Base-by-base conservation (phyloP, 2,329 filamentous ascomycete genomes). In the Nemania sp. region DNA sequence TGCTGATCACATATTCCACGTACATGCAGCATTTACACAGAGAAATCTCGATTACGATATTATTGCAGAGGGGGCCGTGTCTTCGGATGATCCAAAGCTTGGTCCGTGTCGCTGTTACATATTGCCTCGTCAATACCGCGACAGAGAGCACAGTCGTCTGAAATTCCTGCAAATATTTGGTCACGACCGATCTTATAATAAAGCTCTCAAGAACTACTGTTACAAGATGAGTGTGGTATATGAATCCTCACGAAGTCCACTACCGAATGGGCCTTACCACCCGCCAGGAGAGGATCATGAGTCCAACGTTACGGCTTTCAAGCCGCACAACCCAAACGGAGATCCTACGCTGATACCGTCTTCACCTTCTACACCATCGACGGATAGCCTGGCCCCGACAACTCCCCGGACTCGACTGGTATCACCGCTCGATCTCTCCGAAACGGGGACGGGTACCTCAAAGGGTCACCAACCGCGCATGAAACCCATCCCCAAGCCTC, bases 401-500 rank as follows among this genome's bases (percentile, higher is more conserved):
- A 60, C 59, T 20, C 62, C 63, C 17, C 55, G 19, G 14, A 41
- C 52, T 23, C 50, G 34, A 9, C 43, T 26, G 17, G 22, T 37
- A n/a, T 44, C 54, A 3, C 54, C 55, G n/a, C 40, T 56, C 14
- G 19, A 36, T 40, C 49, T 52, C 40, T 39, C 33, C 1, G 47
- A 45, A 9, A 17, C 15, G 6, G 55, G 34, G 15, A 40, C 22
- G 34, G 28, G 23, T 23, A 36, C 45, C 6, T 28, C 44, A 47
- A 56, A 39, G 34, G 43, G 14, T 12, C 33, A 33, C 11, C 55
- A 59, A 7, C 58, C 65, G n/a, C 77, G 80, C 20, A 71, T 73
- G 60, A 83, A 82, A 67, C 71, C 78, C 3, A 80, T 86, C 12
- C 73, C 77, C 3, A 86, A 86, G 63, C 84, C 83, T 0, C 77